phyloP scores from a whole-genome alignment of 805 yeast species.

The Yueomyces sinensis region DNA sequence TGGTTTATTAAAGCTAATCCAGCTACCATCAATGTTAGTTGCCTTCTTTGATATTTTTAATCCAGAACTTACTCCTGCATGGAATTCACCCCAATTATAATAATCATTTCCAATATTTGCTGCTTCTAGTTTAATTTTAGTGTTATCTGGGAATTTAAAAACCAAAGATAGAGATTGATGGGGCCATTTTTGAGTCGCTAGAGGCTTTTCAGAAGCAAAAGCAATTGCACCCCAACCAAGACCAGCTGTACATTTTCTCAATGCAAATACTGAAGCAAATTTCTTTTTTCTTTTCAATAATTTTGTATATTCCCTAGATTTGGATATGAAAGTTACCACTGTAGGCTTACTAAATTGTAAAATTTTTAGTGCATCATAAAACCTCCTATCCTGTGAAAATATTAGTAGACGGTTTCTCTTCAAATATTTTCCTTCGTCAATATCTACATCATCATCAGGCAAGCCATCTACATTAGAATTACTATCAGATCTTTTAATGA shows the following conservation, averaged over 20 bases:
- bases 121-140: constrained; percentile 43
- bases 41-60: constrained; percentile 57
- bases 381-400: constrained; percentile 67
- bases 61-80: constrained; percentile 85
- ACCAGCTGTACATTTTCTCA: constrained; percentile 51
- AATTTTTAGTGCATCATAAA: constrained; percentile 59
- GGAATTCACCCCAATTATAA: constrained; percentile 77
- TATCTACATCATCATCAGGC: constrained; percentile 3
- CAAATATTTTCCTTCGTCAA: constrained; percentile 10
- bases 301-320: constrained; percentile 42
- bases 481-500: constrained; percentile 21
- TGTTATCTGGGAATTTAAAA: constrained; percentile 53
- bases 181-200: constrained; percentile 74
- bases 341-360: constrained; percentile 28
- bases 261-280: constrained; percentile 46
- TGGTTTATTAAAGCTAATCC: constrained; percentile 85
- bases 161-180: constrained; percentile 64
- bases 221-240: constrained; percentile 20
- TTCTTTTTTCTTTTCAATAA: constrained; percentile 39
- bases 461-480: constrained; percentile 21
- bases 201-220: constrained; percentile 39
- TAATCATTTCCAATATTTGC: constrained; percentile 38
- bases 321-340: constrained; percentile 16
- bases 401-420: constrained; percentile 33
- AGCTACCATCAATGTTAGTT: constrained; percentile 56